Conservation (phyloP, 2,329 filamentous ascomycete species). For the Fusarium coicis region DNA sequence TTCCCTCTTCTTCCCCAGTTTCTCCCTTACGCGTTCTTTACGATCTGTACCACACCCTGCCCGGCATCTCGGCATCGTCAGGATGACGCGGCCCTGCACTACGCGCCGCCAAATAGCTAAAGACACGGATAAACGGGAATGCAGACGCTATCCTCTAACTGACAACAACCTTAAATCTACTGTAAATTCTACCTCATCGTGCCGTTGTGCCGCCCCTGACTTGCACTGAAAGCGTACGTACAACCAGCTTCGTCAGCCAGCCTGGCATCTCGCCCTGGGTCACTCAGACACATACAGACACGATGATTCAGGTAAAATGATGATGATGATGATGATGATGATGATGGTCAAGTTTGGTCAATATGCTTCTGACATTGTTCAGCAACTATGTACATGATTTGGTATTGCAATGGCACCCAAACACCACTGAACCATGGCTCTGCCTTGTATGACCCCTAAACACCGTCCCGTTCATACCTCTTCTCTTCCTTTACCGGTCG, state of each 20-base stretch:
- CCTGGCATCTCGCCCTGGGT: background rate
- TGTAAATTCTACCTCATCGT: slow-evolving; percentile 9
- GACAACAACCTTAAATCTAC: slow-evolving; percentile 18
- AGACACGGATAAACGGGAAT: slow-evolving; percentile 19
- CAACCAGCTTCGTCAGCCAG: background rate
- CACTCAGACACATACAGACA: slow-evolving; percentile 2
- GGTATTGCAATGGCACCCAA: slow-evolving; percentile 16
- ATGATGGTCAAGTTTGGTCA: slow-evolving; percentile 2
- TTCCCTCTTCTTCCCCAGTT: background rate
- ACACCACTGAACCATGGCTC: slow-evolving; percentile 26
- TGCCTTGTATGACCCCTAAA: slow-evolving; percentile 19
- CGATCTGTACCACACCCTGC: slow-evolving; percentile 16
- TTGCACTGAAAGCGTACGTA: background rate
- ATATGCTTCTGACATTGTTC: slow-evolving; percentile 28
- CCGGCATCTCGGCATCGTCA: slow-evolving; percentile 32
- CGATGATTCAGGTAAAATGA: background rate
- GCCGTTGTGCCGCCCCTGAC: slow-evolving; percentile 11
- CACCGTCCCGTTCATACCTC: slow-evolving; percentile 33
- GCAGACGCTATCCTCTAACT: background rate
- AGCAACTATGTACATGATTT: slow-evolving; percentile 34
- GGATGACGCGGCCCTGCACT: slow-evolving; percentile 42
- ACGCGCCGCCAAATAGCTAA: slow-evolving; percentile 20
- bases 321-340: background rate
- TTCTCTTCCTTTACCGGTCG: slow-evolving; percentile 27
- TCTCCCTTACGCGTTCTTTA: slow-evolving; percentile 5